Evolutionary conservation across 1,284 basidiomycete species (phyloP).

Genomic region (Exobasidium rhododendri): DNA sequence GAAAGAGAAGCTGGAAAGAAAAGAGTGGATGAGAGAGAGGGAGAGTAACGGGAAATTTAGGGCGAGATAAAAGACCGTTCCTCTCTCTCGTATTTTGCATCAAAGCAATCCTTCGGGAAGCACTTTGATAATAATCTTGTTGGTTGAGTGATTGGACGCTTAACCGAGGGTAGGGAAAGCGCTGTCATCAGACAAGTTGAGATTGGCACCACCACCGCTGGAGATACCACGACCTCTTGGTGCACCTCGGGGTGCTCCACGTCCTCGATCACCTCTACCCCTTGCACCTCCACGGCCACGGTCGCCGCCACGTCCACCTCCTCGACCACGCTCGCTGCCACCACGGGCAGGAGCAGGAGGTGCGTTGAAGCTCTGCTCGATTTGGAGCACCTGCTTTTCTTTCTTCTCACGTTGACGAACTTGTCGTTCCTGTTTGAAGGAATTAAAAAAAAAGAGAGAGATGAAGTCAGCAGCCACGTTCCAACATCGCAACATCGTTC

Average conservation of each 20-base stretch:
- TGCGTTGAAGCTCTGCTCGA: constrained; percentile 22
- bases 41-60: no score
- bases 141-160: no score
- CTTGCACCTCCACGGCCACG: constrained; percentile 37
- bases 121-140: no score
- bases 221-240: constrained; percentile 55
- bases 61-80: no score
- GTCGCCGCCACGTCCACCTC: constrained; percentile 4
- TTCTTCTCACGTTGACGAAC: constrained; percentile 21
- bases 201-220: constrained; percentile 60
- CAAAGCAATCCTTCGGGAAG: no score
- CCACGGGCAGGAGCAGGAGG: constrained; percentile 20
- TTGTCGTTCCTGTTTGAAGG: constrained; percentile 8
- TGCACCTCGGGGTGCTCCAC: neutral
- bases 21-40: no score
- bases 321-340: constrained; percentile 18
- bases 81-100: no score
- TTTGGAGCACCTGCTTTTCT: constrained; percentile 24
- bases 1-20: no score
- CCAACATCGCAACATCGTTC: no score
- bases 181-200: constrained; percentile 57
- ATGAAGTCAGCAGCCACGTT: constrained; percentile 8
- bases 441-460: neutral
- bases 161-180: constrained; percentile 53
- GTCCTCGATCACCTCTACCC: constrained; percentile 26